phyloP scores from a whole-genome alignment of 768 basidiomycete species.

The Mycena olivaceomarginata region DNA sequence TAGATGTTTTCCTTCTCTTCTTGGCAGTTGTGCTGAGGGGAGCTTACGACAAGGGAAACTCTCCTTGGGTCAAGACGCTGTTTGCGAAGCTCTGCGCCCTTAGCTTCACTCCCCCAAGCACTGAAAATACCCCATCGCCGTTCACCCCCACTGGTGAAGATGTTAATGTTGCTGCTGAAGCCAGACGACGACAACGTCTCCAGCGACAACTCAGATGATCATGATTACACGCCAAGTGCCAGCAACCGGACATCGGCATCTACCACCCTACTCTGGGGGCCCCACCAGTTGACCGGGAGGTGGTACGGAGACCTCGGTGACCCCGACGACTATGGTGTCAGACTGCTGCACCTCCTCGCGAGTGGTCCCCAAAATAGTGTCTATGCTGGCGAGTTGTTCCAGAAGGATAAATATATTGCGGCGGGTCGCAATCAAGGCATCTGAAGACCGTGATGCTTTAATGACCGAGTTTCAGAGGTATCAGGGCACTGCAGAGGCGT shows the following conservation, averaged over 20 bases:
- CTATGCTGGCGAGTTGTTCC: slow-evolving; percentile 15
- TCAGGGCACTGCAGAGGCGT: background rate
- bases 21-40: slow-evolving; percentile 1
- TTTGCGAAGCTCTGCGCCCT: background rate
- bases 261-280: slow-evolving; percentile 3
- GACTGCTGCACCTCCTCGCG: background rate
- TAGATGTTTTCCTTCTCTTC: background rate
- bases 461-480: slow-evolving; percentile 11
- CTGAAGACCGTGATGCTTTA: background rate
- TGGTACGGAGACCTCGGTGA: slow-evolving; percentile 19
- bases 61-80: background rate
- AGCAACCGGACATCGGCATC: background rate
- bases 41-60: background rate
- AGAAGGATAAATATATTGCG: background rate
- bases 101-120: background rate
- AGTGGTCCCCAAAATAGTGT: slow-evolving; percentile 10
- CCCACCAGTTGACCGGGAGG: slow-evolving; percentile 10
- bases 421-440: slow-evolving; percentile 22
- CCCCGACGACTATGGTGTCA: slow-evolving; percentile 8
- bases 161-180: background rate
- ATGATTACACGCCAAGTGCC: background rate
- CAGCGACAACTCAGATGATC: background rate
- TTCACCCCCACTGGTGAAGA: background rate
- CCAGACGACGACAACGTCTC: background rate
- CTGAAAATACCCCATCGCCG: too few species aligned